Conservation (phyloP, 768 basidiomycete genomes). For the Phanerochaete carnosa region DNA sequence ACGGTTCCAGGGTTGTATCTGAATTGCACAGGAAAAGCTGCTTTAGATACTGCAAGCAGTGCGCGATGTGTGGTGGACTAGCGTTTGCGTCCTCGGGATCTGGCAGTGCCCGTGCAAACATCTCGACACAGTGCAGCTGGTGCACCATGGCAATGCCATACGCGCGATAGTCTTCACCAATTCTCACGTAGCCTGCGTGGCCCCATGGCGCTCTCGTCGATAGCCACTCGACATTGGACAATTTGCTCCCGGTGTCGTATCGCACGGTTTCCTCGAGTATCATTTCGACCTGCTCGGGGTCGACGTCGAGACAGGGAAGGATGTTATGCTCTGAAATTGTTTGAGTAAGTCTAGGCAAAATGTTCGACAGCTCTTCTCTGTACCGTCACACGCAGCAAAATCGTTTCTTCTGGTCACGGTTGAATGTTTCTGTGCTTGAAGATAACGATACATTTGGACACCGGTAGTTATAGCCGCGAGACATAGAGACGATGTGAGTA, state of each 20-base stretch:
- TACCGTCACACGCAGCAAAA: too few relatives aligned
- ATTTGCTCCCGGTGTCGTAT: not conserved
- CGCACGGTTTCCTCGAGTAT: constrained; percentile 5
- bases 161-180: constrained; percentile 11
- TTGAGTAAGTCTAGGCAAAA: too few relatives aligned
- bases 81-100: not conserved
- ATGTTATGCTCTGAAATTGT: too few relatives aligned
- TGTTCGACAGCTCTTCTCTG: too few relatives aligned
- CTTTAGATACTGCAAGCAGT: constrained; percentile 19
- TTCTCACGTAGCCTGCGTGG: not conserved
- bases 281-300: not conserved
- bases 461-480: not conserved
- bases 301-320: too few relatives aligned
- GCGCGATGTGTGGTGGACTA: constrained; percentile 9
- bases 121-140: constrained; percentile 14
- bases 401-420: too few relatives aligned
- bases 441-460: not conserved
- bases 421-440: too few relatives aligned
- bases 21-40: constrained; percentile 18
- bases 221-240: not conserved
- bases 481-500: not conserved
- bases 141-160: constrained; percentile 14
- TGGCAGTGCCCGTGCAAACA: not conserved
- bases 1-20: constrained; percentile 17
- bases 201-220: not conserved